Evolutionary conservation across 2,329 filamentous ascomycete genomes (phyloP), one percentile per base, ranked within the genome.

Genomic region (Penicillium sp.): DNA sequence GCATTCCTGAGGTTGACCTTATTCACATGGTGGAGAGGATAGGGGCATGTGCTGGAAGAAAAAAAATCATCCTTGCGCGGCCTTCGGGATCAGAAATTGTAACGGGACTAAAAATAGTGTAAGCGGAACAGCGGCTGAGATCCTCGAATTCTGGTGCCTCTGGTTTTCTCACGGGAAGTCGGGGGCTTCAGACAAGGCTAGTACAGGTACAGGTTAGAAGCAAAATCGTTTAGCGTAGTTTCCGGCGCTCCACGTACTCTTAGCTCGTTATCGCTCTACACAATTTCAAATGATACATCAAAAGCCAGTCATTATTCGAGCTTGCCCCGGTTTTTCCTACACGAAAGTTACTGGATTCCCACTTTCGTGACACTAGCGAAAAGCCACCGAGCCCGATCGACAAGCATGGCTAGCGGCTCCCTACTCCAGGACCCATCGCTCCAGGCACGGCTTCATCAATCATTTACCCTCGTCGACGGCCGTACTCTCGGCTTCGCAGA

Each of bases 381-480:
- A 61, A 50, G 56, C 59, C 55, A 53, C 29, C 13, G 29, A 48
- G 21, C 45, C 42, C n/a, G 52, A 50, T 60, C 55, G 46, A 54
- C 50, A 37, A 58, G 50, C 26, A 56, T 54, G 52, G 52, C 50
- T 58, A 60, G 55, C 45, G 47, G n/a, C 33, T 57, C 55, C 50
- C 25, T 58, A 19, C 53, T 55, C 37, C 44, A 51, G 50, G 47
- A 55, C 31, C 58, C 58, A 50, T 58, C 50, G 23, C 39, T 29
- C 16, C 50, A 53, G 35, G 53, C 25, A 21, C 39, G 11, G 5
- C 46, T 44, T 19, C 16, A 51, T 19, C 51, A 54, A 54, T 43
- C 55, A 11, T 25, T 54, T 26, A 35, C 50, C n/a, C 50, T 57
- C 13, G 11, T 42, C 11, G 49, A 55, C 31, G 39, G 35, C 10